Base-by-base conservation (phyloP, 2,329 filamentous ascomycete species). In the Drechslerella dactyloides region DNA sequence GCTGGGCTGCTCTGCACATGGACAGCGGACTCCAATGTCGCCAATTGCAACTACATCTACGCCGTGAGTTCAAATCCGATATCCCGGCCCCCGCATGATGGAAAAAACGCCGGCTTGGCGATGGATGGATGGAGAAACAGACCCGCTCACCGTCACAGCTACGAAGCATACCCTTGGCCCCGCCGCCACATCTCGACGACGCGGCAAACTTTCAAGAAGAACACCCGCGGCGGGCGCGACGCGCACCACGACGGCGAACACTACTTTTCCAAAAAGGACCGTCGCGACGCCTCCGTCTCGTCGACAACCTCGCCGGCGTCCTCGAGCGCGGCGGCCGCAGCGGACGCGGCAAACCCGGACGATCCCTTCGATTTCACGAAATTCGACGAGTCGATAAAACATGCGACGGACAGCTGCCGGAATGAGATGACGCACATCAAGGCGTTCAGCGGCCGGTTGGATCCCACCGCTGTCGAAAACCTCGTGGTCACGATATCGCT, bases 361-460 rank as follows among this genome's bases (percentile, higher is more conserved):
- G 68, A 72, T 44, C 68, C 68, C 2, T 72, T 60, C 54, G 62
- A 72, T 30, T 72, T 72, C 19, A 55, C 57, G 11, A 72, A 72
- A 33, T 72, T 72, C 23, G 60, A 72, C 30, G 68, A 72, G 21
- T 72, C 68, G 55, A 35, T 72, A 13, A 72, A 72, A 53, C 68
- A 72, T 44, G 68, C 68, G 2, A 19, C 64, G 19, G 68, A 72
- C 0, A 24, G 51, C 13, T 72, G 60, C 23, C 64, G 60, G 35
- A 52, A 23, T 2, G 68, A 72, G 17, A 46, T 72, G 30, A 48
- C 61, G 50, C 33, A 72, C 30, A 13, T 72, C 2, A 72, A 72
- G 51, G 57, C 60, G 27, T 72, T 65, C 42, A 72, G 68, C 55
- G 68, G 68, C 13, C 48, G 68, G 50, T 54, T 63, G 7, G 68